Evolutionary conservation across 805 yeast genomes (phyloP).

Genomic region (Kuraishia borneana): DNA sequence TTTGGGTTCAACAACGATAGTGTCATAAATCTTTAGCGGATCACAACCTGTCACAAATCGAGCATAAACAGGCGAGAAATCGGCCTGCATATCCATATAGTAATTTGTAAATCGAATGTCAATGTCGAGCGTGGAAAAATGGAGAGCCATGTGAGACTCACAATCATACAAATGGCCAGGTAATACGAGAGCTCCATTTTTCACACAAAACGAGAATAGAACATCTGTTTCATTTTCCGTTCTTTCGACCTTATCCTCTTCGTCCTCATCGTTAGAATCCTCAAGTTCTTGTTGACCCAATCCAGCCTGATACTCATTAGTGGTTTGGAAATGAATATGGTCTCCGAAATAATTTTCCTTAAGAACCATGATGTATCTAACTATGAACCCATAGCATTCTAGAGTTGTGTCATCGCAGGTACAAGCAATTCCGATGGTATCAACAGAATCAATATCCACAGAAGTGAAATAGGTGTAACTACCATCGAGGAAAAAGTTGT

Average conservation of each 20-base stretch:
- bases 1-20: not conserved
- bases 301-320: not conserved
- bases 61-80: slow-evolving; percentile 47
- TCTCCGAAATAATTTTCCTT: slow-evolving; percentile 91
- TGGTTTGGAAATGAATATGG: slow-evolving; percentile 64
- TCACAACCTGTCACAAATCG: slow-evolving; percentile 12
- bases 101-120: slow-evolving; percentile 84
- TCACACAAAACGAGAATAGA: slow-evolving; percentile 56
- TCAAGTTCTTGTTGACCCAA: not conserved
- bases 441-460: slow-evolving; percentile 56
- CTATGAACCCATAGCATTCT: slow-evolving; percentile 67
- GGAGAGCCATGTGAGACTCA: slow-evolving; percentile 46
- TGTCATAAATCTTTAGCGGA: slow-evolving; percentile 12
- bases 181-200: slow-evolving; percentile 58
- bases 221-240: slow-evolving; percentile 70
- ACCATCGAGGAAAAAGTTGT: slow-evolving; percentile 51
- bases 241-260: slow-evolving; percentile 14
- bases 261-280: not conserved
- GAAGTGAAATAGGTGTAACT: slow-evolving; percentile 49
- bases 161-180: slow-evolving; percentile 67
- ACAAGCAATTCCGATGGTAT: slow-evolving; percentile 56
- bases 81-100: slow-evolving; percentile 85
- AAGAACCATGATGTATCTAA: slow-evolving; percentile 63
- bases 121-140: slow-evolving; percentile 54
- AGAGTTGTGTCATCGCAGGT: slow-evolving; percentile 57